Evolutionary conservation across 164 flowering plant genomes (phyloP).

Genomic region (Kingdonia uniflora): DNA sequence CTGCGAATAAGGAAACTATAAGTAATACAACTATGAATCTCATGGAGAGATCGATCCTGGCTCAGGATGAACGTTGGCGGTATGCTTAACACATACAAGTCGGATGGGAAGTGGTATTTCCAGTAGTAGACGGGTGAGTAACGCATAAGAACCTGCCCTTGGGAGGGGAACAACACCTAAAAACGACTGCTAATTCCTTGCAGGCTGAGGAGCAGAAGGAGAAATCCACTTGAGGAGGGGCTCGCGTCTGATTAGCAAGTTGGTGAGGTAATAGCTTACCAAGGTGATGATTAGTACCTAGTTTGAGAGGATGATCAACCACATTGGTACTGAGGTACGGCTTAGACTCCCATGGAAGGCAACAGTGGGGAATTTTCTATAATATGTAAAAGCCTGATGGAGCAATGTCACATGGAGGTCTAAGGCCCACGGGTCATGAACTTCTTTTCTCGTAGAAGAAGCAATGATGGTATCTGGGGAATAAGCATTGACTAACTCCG

Average conservation of each 20-base stretch:
- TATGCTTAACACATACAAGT: constrained; percentile 5
- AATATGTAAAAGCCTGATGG: not conserved
- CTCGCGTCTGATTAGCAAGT: no score
- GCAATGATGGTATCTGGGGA: no score
- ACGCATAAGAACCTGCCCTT: constrained; percentile 4
- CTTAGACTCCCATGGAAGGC: not conserved
- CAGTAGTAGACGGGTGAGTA: constrained; percentile 4
- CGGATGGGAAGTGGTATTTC: not conserved
- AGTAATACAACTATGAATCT: no score
- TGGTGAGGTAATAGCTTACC: no score
- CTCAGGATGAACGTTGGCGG: no score
- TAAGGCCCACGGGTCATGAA: not conserved
- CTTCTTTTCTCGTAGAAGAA: not conserved
- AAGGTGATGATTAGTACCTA: no score
- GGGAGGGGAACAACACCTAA: constrained; percentile 3
- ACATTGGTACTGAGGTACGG: no score
- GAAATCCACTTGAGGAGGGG: no score
- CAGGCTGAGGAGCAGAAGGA: no score
- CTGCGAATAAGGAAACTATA: not conserved
- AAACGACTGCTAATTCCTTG: constrained; percentile 3
- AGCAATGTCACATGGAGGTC: constrained; percentile 1
- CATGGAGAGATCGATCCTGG: no score
- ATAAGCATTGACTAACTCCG: no score
- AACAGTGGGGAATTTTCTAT: not conserved
- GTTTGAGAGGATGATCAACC: not conserved